A percentile compares a stretch with the other conserved stretches of the same genome.
Evolutionary conservation across 2,329 filamentous ascomycete genomes (phyloP).

Genomic region (Emmonsiellopsis sp.): DNA sequence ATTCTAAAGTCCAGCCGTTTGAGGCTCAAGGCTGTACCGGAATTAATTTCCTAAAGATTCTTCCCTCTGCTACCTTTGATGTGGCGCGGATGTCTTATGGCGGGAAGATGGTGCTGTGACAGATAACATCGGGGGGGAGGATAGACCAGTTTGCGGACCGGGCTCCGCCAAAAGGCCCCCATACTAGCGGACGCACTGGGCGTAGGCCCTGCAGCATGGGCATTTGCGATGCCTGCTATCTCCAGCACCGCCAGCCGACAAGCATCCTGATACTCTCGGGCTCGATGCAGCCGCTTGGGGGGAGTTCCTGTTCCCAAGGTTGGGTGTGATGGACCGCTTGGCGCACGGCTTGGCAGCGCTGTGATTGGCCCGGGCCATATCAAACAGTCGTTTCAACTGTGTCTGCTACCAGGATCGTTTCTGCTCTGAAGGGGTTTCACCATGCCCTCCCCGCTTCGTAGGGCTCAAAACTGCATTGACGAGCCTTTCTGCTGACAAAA

Average conservation of each 20-base stretch:
- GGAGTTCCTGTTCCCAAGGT: not conserved
- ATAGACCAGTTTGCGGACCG: too few species aligned
- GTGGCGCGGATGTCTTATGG: too few species aligned
- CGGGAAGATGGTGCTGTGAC: too few species aligned
- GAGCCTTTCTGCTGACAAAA: not conserved
- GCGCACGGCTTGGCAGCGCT: not conserved
- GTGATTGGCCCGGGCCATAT: not conserved
- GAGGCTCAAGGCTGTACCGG: not conserved
- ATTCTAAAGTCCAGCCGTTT: not conserved
- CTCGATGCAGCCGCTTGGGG: not conserved
- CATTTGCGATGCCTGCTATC: not conserved
- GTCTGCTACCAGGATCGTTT: slow-evolving; percentile 2
- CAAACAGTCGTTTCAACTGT: not conserved
- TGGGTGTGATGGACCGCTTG: not conserved
- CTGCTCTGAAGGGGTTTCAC: not conserved
- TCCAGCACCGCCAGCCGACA: not conserved
- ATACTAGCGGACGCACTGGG: too few species aligned
- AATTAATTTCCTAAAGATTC: too few species aligned
- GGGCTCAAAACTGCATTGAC: not conserved
- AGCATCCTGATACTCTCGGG: not conserved
- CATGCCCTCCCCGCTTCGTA: not conserved
- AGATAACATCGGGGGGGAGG: too few species aligned
- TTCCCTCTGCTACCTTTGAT: too few species aligned
- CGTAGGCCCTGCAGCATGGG: not conserved
- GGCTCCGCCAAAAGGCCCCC: too few species aligned